Evolutionary conservation across 148 eudicot genomes (phyloP), one percentile per base, ranked within the genome.

Genomic region (Limonium bicolor): DNA sequence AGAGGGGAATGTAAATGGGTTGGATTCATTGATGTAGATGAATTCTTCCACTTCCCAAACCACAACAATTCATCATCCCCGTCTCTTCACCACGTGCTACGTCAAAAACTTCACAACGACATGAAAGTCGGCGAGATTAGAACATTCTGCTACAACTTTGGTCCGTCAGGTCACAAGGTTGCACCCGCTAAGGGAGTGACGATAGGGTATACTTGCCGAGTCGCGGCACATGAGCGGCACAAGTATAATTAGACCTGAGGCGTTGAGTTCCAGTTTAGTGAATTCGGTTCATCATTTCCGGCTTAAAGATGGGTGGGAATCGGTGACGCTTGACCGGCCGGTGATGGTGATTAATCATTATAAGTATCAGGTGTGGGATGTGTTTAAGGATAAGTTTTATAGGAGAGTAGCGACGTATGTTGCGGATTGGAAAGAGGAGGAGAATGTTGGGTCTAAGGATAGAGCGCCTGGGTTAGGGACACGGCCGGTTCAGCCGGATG

Each of bases 381-480:
- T 50, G 36, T 90, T 90, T 24, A 69, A 81, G 54, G 74, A 78
- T 0, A 90, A 85, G 67, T 90, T 90, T 44, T 67, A 66, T 43
- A 71, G 99, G 59, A 71, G 99, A 42, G 99, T 92, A 19, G 88
- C 95, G 7, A 92, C 99, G 3, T 92, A 85, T 59, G 99, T 92
- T 5, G 77, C 68, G 3, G 99, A 92, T 47, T 92, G 99, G 99
- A 64, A 63, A 59, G 82, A 90, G 25, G 76, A 81, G 41, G 3
- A 40, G 11, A 72, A 72, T 6, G 65, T 40, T 4, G 65, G 64
- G 37, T 65, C 82, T 0, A 64, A 25, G 64, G 82, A 76, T 43
- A 53, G 82, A 20, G 59, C 78, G 12, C 78, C 82, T 0, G 78
- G 82, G 30, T 50, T 76, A n/a, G 82, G 82, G 5, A 76, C 75